Evolutionary conservation across 2,329 filamentous ascomycete species (phyloP).

Genomic region (Sporothrix dimorphospora): DNA sequence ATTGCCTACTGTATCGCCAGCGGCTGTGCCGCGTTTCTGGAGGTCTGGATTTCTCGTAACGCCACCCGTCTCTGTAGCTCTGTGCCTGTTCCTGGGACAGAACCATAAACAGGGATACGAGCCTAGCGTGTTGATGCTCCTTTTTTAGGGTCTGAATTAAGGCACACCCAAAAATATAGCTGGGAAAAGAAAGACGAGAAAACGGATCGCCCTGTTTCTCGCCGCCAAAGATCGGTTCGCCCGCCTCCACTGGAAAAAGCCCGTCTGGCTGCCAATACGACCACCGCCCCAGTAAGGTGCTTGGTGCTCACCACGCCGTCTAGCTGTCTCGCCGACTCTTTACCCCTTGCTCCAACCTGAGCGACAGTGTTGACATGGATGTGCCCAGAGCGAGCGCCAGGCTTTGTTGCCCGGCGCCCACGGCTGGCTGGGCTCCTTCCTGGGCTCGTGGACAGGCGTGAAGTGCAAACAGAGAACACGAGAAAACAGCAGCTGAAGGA

Average conservation of each 20-base stretch:
- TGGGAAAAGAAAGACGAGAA: not conserved
- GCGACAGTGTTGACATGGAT: constrained; percentile 7
- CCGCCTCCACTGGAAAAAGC: constrained; percentile 13
- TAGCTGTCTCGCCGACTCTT: not conserved
- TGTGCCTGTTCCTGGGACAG: constrained; percentile 16
- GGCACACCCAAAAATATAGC: constrained; percentile 1
- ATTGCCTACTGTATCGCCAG: not conserved
- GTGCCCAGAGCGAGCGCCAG: not conserved
- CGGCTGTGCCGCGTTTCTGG: constrained; percentile 13
- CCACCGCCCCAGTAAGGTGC: not conserved
- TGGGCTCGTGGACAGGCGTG: not conserved
- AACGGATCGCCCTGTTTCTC: constrained; percentile 3
- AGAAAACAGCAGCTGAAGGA: constrained; percentile 5
- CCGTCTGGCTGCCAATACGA: not conserved
- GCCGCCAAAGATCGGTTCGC: constrained; percentile 15
- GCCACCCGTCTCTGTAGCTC: constrained; percentile 8
- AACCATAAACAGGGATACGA: constrained; percentile 18
- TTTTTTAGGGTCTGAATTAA: constrained; percentile 15
- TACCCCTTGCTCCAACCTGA: not conserved
- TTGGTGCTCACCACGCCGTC: not conserved
- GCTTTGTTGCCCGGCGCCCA: constrained; percentile 4
- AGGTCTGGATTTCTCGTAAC: constrained; percentile 8
- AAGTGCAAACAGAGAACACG: constrained; percentile 2
- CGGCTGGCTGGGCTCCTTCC: not conserved
- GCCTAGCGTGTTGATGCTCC: constrained; percentile 18